These are phyloP conservation scores for barrel medic (Medicago truncatula) DNA, from an alignment of 306 rosid species.

Conservation along the genomic window DNA sequence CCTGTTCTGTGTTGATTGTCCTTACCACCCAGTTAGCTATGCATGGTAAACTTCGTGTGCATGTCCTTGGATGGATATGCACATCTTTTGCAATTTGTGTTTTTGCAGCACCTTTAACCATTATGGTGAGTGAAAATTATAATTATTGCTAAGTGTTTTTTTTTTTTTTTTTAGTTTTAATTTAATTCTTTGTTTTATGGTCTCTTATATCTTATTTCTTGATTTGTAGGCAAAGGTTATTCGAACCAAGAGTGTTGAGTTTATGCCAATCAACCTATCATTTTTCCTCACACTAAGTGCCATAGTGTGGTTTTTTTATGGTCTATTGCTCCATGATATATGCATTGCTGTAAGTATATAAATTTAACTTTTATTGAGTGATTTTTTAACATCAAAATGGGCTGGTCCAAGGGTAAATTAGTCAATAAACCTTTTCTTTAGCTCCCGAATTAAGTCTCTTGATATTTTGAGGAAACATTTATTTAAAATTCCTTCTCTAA, in stretches of 20 bases:
- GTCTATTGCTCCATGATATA: slow-evolving; percentile 60
- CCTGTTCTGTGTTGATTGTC: slow-evolving; percentile 49
- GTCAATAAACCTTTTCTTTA: background rate
- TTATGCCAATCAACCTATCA: slow-evolving; percentile 73
- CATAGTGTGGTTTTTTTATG: slow-evolving; percentile 79
- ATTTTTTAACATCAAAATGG: background rate
- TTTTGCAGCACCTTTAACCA: slow-evolving; percentile 80
- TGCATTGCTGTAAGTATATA: slow-evolving; percentile 68
- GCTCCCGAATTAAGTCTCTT: background rate
- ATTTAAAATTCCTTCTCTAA: background rate
- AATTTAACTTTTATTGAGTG: background rate
- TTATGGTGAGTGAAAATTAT: slow-evolving; percentile 60
- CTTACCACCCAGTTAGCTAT: slow-evolving; percentile 45
- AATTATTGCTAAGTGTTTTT: background rate
- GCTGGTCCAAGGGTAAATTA: background rate
- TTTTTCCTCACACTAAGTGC: slow-evolving; percentile 84
- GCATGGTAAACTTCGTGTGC: slow-evolving; percentile 42
- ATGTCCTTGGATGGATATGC: slow-evolving; percentile 80
- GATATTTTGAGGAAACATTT: background rate
- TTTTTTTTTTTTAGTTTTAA: background rate
- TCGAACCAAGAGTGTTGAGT: slow-evolving; percentile 74
- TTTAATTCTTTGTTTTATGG: background rate
- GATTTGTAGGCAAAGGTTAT: slow-evolving; percentile 47
- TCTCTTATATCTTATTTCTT: too few species aligned
- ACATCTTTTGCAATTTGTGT: slow-evolving; percentile 60